A percentile compares a stretch with the other conserved stretches of the same genome.
Conservation (phyloP, 2,329 filamentous ascomycete genomes). For the Xenoacremonium recifei region DNA sequence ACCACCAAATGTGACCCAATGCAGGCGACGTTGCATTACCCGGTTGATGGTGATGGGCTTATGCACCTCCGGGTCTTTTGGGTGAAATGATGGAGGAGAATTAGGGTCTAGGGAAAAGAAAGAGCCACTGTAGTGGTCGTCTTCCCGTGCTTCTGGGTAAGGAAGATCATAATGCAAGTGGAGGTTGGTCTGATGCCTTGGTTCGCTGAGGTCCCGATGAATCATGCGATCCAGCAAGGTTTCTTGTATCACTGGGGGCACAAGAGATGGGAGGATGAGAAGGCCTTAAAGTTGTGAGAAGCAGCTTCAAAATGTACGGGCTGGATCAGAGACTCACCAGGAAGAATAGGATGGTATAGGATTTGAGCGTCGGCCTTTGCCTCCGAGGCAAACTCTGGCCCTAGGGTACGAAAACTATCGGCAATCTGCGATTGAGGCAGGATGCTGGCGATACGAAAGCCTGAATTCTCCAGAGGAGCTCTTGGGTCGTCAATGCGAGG, state of each 20-base stretch:
- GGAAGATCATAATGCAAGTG: slow-evolving; percentile 75
- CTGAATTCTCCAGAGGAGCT: slow-evolving; percentile 33
- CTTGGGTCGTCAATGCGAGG: slow-evolving; percentile 57
- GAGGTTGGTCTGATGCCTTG: slow-evolving; percentile 82
- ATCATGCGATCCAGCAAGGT: slow-evolving; percentile 71
- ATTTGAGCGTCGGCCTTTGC: slow-evolving; percentile 43
- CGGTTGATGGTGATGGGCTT: slow-evolving; percentile 67
- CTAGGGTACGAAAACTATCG: slow-evolving; percentile 43
- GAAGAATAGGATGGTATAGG: slow-evolving; percentile 65
- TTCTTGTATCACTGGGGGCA: slow-evolving; percentile 68
- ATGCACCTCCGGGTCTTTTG: slow-evolving; percentile 73
- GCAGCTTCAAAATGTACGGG: not conserved
- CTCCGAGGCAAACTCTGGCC: slow-evolving; percentile 29
- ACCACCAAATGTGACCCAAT: slow-evolving; percentile 92
- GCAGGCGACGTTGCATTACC: slow-evolving; percentile 75
- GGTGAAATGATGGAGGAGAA: slow-evolving; percentile 55
- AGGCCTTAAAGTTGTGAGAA: slow-evolving; percentile 57
- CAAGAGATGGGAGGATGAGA: slow-evolving; percentile 70
- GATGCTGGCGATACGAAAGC: slow-evolving; percentile 45
- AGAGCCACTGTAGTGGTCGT: slow-evolving; percentile 34
- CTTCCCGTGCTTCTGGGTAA: slow-evolving; percentile 43
- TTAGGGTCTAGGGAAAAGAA: slow-evolving; percentile 54
- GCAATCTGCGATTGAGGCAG: slow-evolving; percentile 43
- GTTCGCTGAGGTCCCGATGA: slow-evolving; percentile 72
- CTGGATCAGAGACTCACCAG: slow-evolving; percentile 51